These are phyloP conservation scores for Terfezia claveryi DNA, from an alignment of 495 filamentous ascomycete genomes.

Conservation along the genomic window DNA sequence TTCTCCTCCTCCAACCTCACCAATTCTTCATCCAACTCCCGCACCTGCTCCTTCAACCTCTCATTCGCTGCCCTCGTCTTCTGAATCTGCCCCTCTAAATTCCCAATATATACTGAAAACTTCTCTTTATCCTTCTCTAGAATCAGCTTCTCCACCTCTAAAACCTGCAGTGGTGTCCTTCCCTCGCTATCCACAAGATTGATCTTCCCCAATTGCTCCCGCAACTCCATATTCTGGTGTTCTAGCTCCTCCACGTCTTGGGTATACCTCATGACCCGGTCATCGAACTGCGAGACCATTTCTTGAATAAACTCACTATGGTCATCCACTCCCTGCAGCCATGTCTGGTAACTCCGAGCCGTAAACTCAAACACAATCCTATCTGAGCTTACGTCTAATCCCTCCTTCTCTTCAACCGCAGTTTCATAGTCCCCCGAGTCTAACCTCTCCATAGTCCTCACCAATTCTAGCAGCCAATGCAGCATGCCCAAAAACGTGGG, in stretches of 20 bases:
- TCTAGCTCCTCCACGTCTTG: constrained; percentile 68
- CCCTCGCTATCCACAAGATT: constrained; percentile 34
- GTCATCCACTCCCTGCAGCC: constrained; percentile 72
- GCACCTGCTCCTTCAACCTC: constrained; percentile 56
- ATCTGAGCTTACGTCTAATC: constrained; percentile 68
- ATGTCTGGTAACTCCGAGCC: constrained; percentile 71
- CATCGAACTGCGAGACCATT: constrained; percentile 80
- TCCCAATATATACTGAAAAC: constrained; percentile 85
- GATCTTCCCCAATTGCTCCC: constrained; percentile 68
- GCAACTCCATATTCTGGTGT: constrained; percentile 52
- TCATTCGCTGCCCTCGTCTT: constrained; percentile 6
- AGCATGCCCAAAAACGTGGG: constrained; percentile 76
- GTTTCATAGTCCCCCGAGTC: constrained; percentile 42
- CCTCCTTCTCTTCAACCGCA: constrained; percentile 31
- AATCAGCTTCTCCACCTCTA: constrained; percentile 67
- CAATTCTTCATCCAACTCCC: constrained; percentile 54
- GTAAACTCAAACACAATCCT: constrained; percentile 86
- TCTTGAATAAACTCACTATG: constrained; percentile 60
- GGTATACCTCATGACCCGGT: constrained; percentile 52
- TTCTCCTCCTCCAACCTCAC: constrained; percentile 61
- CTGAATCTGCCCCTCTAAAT: constrained; percentile 53
- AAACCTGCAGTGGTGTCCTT: constrained; percentile 52
- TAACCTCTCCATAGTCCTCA: constrained; percentile 71
- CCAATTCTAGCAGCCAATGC: constrained; percentile 97
- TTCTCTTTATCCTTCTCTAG: constrained; percentile 79